These are phyloP conservation scores for Microcos paniculata DNA, from an alignment of 345 rosid genomes.

Conservation along the genomic window DNA sequence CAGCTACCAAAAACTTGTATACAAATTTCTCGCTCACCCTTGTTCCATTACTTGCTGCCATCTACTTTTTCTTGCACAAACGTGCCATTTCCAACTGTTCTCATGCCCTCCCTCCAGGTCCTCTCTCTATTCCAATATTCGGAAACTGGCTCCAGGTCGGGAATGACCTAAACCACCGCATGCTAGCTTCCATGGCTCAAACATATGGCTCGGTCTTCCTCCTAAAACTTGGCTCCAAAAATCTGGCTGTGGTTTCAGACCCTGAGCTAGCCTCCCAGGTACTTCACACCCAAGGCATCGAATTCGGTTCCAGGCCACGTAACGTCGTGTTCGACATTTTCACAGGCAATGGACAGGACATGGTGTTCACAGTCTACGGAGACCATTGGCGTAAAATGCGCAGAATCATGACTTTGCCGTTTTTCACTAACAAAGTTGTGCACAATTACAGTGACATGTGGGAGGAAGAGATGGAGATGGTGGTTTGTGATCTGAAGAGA, in stretches of 20 bases:
- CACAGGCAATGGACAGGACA: constrained; percentile 65
- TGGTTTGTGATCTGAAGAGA: constrained; percentile 38
- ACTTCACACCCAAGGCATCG: constrained; percentile 58
- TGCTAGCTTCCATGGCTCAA: constrained; percentile 46
- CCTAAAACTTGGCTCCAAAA: constrained; percentile 49
- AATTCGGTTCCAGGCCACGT: constrained; percentile 62
- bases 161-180: constrained; percentile 58
- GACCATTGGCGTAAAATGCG: constrained; percentile 73
- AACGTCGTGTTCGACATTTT: constrained; percentile 63
- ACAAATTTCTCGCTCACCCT: background rate
- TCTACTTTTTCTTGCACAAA: background rate
- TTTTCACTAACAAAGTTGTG: constrained; percentile 68
- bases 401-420: constrained; percentile 63
- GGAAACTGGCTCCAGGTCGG: constrained; percentile 74
- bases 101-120: constrained; percentile 42
- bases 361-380: constrained; percentile 68
- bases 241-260: constrained; percentile 48
- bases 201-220: constrained; percentile 47
- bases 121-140: constrained; percentile 46
- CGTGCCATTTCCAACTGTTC: constrained; percentile 11
- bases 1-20: background rate
- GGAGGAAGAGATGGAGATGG: constrained; percentile 61
- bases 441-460: constrained; percentile 46
- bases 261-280: constrained; percentile 54
- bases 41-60: background rate